These are phyloP conservation scores for Raphanus sativus DNA, from an alignment of 345 rosid genomes.

Conservation along the genomic window DNA sequence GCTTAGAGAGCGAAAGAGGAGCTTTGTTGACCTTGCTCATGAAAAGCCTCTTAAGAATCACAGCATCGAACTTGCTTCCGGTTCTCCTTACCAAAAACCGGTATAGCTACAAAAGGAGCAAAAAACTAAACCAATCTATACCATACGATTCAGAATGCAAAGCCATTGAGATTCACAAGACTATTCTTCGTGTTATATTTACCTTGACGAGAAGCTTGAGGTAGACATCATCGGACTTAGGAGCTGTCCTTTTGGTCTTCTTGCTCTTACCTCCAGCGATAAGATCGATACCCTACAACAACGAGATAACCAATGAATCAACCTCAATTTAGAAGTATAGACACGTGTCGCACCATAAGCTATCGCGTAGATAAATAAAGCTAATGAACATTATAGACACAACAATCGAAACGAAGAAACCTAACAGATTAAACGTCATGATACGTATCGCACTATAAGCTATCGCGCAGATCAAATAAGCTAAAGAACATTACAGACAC, in stretches of 20 bases:
- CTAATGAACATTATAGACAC: background rate
- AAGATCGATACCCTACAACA: slow-evolving; percentile 82
- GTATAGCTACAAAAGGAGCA: slow-evolving; percentile 47
- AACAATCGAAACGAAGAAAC: background rate
- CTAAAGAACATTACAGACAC: background rate
- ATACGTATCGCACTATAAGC: background rate
- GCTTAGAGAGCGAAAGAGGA: slow-evolving; percentile 80
- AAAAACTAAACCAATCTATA: background rate
- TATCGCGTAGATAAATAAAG: background rate
- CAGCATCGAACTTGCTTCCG: slow-evolving; percentile 87
- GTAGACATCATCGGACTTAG: slow-evolving; percentile 87
- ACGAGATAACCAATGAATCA: background rate
- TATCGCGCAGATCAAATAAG: background rate
- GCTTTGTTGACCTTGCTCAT: slow-evolving; percentile 95
- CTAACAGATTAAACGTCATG: background rate
- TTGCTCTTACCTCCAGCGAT: slow-evolving; percentile 92
- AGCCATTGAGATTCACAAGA: too few relatives aligned
- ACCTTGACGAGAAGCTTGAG: slow-evolving; percentile 96
- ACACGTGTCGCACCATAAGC: background rate
- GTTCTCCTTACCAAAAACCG: slow-evolving; percentile 89
- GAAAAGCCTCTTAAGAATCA: slow-evolving; percentile 84
- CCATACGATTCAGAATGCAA: background rate
- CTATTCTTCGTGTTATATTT: too few relatives aligned
- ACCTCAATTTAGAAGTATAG: background rate
- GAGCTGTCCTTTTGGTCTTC: slow-evolving; percentile 81